Percentiles rank a stretch among this genome's conserved stretches.
phyloP scores from a whole-genome alignment of 106 monocot genomes.

The Dendrobium chrysotoxum region DNA sequence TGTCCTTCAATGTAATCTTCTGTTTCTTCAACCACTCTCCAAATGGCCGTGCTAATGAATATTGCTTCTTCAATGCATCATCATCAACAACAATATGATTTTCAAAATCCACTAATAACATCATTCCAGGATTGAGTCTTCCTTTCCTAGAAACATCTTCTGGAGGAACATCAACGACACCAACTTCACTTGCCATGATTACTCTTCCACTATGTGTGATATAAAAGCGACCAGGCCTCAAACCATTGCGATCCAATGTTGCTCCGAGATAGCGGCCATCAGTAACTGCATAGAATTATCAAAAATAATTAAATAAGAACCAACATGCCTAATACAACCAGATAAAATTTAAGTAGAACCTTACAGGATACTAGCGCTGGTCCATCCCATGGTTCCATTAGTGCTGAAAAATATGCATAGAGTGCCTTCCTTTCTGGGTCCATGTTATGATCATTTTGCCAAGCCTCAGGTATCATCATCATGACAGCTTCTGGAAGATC shows the following conservation, averaged over 20 bases:
- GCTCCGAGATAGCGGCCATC: conserved; percentile 99
- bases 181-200: conserved; percentile 99
- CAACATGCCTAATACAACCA: background rate
- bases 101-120: conserved; percentile 96
- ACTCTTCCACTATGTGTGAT: conserved; percentile 84
- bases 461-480: conserved; percentile 99
- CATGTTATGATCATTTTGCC: conserved; percentile 98
- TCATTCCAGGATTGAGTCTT: conserved; percentile 98
- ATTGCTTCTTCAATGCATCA: conserved; percentile 89
- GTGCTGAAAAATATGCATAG: conserved; percentile 93
- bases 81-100: conserved; percentile 93
- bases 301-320: background rate
- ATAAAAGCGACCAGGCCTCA: conserved; percentile 94
- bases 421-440: conserved; percentile 87
- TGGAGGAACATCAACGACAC: conserved; percentile 94
- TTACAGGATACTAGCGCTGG: conserved; percentile 98
- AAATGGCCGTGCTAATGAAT: conserved; percentile 85
- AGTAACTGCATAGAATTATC: conserved; percentile 54
- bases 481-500: conserved; percentile 95
- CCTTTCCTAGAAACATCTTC: conserved; percentile 86
- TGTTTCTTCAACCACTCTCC: conserved; percentile 87
- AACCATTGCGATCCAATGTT: conserved; percentile 93
- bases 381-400: conserved; percentile 99
- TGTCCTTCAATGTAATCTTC: conserved; percentile 66
- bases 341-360: conserved; percentile 1